Evolutionary conservation across 2,329 filamentous ascomycete genomes (phyloP).

Genomic region (Aspergillus puulaauensis): DNA sequence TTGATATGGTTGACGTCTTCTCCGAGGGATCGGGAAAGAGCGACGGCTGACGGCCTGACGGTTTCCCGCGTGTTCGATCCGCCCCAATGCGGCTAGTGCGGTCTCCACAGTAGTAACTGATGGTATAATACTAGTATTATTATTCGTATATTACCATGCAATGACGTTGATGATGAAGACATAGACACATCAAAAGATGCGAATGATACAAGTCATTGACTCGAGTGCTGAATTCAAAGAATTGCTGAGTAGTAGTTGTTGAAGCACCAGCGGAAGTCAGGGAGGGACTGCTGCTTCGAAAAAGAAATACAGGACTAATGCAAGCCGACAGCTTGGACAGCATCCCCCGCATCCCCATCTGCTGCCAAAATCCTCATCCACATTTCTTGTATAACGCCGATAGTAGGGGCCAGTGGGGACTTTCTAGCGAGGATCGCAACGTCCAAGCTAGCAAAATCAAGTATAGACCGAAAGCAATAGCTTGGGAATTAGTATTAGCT

Average conservation of each 20-base stretch:
- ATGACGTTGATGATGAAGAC: background rate
- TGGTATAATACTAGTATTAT: background rate
- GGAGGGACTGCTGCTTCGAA: background rate
- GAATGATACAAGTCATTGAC: background rate
- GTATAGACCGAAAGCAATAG: background rate
- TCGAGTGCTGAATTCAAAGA: too few species aligned
- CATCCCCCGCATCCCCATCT: conserved; percentile 6
- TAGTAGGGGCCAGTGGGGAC: background rate
- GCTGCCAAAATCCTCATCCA: conserved; percentile 4
- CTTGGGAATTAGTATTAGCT: background rate
- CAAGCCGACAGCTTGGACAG: conserved; percentile 3
- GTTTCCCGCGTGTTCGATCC: conserved; percentile 1
- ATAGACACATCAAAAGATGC: background rate
- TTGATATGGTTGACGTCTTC: background rate
- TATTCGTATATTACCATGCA: background rate
- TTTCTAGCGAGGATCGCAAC: conserved; percentile 12
- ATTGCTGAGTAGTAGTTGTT: too few species aligned
- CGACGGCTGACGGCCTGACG: background rate
- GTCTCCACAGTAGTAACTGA: background rate
- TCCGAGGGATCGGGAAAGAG: conserved; percentile 3
- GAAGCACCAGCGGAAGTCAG: too few species aligned
- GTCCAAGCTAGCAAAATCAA: background rate
- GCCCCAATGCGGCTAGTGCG: conserved; percentile 1
- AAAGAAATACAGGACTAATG: conserved; percentile 3
- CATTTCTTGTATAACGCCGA: background rate